Percentiles rank a stretch among this genome's conserved stretches.
phyloP scores from a whole-genome alignment of 2,329 filamentous ascomycete species.

The Diaporthe sp. region DNA sequence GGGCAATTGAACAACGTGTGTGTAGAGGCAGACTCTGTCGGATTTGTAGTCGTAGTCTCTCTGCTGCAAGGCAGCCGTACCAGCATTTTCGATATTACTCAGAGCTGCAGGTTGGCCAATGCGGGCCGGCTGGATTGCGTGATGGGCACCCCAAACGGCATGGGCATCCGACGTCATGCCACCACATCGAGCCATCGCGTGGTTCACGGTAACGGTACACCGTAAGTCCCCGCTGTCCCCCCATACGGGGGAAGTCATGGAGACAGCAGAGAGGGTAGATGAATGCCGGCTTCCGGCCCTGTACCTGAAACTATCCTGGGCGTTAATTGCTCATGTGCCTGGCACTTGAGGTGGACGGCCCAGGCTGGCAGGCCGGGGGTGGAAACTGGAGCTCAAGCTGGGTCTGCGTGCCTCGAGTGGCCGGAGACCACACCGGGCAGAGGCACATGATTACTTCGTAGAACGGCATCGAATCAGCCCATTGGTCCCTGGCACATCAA shows the following conservation, averaged over 20 bases:
- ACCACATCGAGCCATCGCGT: constrained; percentile 5
- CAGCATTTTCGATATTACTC: neutral
- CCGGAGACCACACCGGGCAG: constrained; percentile 2
- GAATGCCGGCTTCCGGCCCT: constrained; percentile 20
- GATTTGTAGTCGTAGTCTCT: too few species aligned
- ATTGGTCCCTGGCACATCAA: constrained; percentile 20
- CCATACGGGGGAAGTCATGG: neutral
- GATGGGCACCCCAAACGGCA: neutral
- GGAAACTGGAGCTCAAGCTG: neutral
- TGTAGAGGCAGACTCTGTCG: too few species aligned
- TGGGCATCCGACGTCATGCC: constrained; percentile 17
- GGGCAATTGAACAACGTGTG: neutral
- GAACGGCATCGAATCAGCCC: constrained; percentile 23
- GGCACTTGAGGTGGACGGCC: neutral
- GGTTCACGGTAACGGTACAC: constrained; percentile 20
- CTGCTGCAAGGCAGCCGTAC: neutral
- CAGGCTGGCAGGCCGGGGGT: neutral
- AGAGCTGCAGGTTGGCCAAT: neutral
- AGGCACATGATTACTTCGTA: constrained; percentile 17
- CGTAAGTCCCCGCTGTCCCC: constrained; percentile 7
- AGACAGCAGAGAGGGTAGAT: neutral
- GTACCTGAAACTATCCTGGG: constrained; percentile 23
- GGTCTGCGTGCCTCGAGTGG: neutral
- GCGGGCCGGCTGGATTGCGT: constrained; percentile 13
- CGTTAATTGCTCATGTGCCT: constrained; percentile 23